A percentile compares a stretch with the other conserved stretches of the same genome.
phyloP scores from a whole-genome alignment of 768 basidiomycete genomes.

The Russula virescens region DNA sequence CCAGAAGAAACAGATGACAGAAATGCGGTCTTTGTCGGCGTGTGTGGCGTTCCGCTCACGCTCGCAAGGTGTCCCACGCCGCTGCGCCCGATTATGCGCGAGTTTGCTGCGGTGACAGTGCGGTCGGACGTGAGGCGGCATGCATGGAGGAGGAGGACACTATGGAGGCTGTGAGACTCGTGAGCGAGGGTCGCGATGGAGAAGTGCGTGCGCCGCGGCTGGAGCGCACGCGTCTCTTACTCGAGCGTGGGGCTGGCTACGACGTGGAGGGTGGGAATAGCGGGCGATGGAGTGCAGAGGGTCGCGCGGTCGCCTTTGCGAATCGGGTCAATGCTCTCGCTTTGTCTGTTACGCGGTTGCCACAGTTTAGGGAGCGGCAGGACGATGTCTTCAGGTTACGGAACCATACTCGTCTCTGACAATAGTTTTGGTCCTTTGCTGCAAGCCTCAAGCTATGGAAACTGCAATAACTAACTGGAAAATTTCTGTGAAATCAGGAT shows the following conservation, averaged over 20 bases:
- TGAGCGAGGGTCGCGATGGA: slow-evolving; percentile 33
- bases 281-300: slow-evolving; percentile 51
- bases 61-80: slow-evolving; percentile 54
- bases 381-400: slow-evolving; percentile 62
- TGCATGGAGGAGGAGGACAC: slow-evolving; percentile 53
- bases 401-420: too few species aligned
- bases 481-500: too few species aligned
- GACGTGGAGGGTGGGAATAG: slow-evolving; percentile 27
- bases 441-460: too few species aligned
- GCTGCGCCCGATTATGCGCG: slow-evolving; percentile 65
- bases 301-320: slow-evolving; percentile 62
- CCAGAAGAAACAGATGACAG: not conserved
- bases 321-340: slow-evolving; percentile 75
- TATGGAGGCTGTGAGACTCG: slow-evolving; percentile 40
- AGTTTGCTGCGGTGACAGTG: slow-evolving; percentile 50
- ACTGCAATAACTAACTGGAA: too few species aligned
- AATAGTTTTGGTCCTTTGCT: too few species aligned
- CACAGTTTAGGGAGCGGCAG: slow-evolving; percentile 68
- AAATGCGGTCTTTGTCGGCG: slow-evolving; percentile 31
- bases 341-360: slow-evolving; percentile 61
- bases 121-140: slow-evolving; percentile 47
- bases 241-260: slow-evolving; percentile 55
- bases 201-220: slow-evolving; percentile 42
- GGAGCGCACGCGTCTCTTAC: slow-evolving; percentile 51
- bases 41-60: slow-evolving; percentile 52